These are phyloP conservation scores for Neofusicoccum laricinum DNA, from an alignment of 2,329 filamentous ascomycete genomes.

Conservation along the genomic window DNA sequence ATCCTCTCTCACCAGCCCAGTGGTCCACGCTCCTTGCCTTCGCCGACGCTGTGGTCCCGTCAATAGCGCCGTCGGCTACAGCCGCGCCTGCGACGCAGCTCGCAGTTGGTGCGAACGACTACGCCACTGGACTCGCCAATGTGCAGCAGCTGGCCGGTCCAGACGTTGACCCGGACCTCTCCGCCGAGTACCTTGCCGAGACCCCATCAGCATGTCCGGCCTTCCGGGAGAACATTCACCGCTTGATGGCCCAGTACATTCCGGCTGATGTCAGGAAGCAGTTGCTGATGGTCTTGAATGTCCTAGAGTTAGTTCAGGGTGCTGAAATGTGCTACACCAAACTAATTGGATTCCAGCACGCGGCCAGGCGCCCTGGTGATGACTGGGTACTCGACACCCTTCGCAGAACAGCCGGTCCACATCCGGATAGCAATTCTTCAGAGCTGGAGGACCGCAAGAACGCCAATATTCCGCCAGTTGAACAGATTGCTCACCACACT, in stretches of 20 bases:
- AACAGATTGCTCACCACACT: slow-evolving; percentile 56
- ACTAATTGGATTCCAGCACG: slow-evolving; percentile 46
- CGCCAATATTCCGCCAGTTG: slow-evolving; percentile 55
- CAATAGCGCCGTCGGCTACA: slow-evolving; percentile 46
- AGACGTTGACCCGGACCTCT: slow-evolving; percentile 36
- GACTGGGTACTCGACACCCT: slow-evolving; percentile 64
- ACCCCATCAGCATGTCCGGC: slow-evolving; percentile 50
- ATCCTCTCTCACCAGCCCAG: slow-evolving; percentile 54
- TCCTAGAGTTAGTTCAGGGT: slow-evolving; percentile 47
- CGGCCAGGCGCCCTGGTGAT: slow-evolving; percentile 61
- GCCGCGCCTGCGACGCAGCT: slow-evolving; percentile 42
- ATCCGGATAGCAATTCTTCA: slow-evolving; percentile 62
- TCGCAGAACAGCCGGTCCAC: slow-evolving; percentile 59
- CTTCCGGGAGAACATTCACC: slow-evolving; percentile 52
- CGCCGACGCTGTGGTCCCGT: slow-evolving; percentile 58
- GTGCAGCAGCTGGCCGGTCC: slow-evolving; percentile 29
- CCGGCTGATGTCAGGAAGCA: slow-evolving; percentile 48
- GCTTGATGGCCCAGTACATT: slow-evolving; percentile 49
- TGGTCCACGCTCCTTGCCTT: slow-evolving; percentile 59
- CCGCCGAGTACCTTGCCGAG: slow-evolving; percentile 50
- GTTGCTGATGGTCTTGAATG: slow-evolving; percentile 51
- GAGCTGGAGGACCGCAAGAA: slow-evolving; percentile 59
- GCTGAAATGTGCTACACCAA: slow-evolving; percentile 9
- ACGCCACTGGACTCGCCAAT: slow-evolving; percentile 44
- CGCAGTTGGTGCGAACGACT: slow-evolving; percentile 49